A percentile compares a stretch with the other conserved stretches of the same genome.
phyloP scores from a whole-genome alignment of 257 asterid species.

The Fraxinus quadrangulata region DNA sequence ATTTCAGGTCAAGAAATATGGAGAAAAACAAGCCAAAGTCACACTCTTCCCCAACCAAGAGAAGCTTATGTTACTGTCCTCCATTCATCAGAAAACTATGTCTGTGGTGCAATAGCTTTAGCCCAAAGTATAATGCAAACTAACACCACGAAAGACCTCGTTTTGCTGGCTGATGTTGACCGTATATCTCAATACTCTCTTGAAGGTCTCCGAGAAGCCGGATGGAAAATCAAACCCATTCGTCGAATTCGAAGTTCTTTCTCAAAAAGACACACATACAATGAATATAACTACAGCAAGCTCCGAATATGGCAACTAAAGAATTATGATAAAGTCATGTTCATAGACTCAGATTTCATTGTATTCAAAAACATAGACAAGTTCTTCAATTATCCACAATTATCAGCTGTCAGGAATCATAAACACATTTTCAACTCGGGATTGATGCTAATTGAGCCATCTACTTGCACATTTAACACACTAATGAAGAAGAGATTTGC shows the following conservation, averaged over 20 bases:
- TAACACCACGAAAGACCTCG: conserved; percentile 59
- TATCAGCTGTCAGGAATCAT: conserved; percentile 48
- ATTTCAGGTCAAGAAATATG: conserved; percentile 42
- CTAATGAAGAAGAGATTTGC: conserved; percentile 49
- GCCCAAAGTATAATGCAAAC: conserved; percentile 69
- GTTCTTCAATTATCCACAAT: conserved; percentile 52
- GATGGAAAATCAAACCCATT: conserved; percentile 61
- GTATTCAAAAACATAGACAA: conserved; percentile 50
- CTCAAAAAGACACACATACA: conserved; percentile 47
- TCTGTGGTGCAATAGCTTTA: conserved; percentile 80
- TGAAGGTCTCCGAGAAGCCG: conserved; percentile 49
- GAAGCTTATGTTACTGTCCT: conserved; percentile 76
- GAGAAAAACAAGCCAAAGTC: conserved; percentile 11
- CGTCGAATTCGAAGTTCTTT: conserved; percentile 57
- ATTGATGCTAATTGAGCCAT: conserved; percentile 71
- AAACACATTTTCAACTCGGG: conserved; percentile 72
- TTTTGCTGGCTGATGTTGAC: conserved; percentile 56
- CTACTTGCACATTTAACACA: conserved; percentile 48
- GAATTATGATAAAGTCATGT: conserved; percentile 61
- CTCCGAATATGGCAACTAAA: conserved; percentile 69
- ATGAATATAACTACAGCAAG: conserved; percentile 86
- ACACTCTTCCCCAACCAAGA: conserved; percentile 23
- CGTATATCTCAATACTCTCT: conserved; percentile 45
- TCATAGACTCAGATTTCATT: conserved; percentile 72
- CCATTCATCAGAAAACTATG: conserved; percentile 72